Evolutionary conservation across 805 yeast genomes (phyloP).

Genomic region (Wickerhamiella slavikovae): DNA sequence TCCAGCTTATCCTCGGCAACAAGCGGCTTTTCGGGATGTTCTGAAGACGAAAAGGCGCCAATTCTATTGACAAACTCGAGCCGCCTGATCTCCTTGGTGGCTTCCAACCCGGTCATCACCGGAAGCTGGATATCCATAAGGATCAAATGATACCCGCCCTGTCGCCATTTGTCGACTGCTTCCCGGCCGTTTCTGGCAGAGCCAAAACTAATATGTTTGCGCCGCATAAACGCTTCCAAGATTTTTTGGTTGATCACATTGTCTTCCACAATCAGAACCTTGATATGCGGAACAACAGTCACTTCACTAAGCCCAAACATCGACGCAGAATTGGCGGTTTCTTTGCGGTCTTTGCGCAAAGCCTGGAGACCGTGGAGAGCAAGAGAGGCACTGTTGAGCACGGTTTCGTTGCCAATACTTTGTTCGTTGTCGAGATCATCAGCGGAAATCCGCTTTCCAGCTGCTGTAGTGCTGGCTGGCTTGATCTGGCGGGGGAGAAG

Average conservation of each 20-base stretch:
- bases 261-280: constrained; percentile 88
- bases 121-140: constrained; percentile 96
- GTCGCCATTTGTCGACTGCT: constrained; percentile 85
- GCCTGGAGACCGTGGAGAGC: too few species aligned
- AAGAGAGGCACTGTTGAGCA: too few species aligned
- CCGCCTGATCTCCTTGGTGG: constrained; percentile 75
- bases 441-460: too few species aligned
- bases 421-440: too few species aligned
- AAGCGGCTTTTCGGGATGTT: constrained; percentile 10
- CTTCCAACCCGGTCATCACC: constrained; percentile 87
- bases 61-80: constrained; percentile 63
- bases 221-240: constrained; percentile 68
- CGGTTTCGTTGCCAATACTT: too few species aligned
- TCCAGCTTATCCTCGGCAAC: constrained; percentile 34
- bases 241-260: constrained; percentile 85
- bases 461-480: too few species aligned
- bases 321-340: too few species aligned
- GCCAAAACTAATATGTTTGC: constrained; percentile 64
- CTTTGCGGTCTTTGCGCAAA: too few species aligned
- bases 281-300: constrained; percentile 56
- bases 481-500: too few species aligned
- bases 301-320: too few species aligned
- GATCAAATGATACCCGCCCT: constrained; percentile 85
- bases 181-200: constrained; percentile 88
- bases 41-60: constrained; percentile 29